Percentiles rank a stretch among this genome's conserved stretches.
Conservation (phyloP, 2,329 filamentous ascomycete genomes). For the Diaporthe humulicola region DNA sequence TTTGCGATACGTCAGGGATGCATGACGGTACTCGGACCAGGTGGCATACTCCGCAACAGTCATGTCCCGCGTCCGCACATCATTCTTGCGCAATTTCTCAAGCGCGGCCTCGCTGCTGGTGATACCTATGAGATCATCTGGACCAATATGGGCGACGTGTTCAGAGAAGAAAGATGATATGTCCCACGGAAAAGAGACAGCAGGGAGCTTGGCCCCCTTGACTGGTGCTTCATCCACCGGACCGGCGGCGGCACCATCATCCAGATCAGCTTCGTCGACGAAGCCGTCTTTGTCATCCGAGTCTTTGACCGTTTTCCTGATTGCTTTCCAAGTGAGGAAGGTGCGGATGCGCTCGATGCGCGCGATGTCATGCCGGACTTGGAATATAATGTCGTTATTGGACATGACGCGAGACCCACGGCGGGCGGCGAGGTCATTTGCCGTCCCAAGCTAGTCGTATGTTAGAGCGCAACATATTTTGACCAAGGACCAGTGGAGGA, state of each 20-base stretch:
- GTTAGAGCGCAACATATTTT: neutral
- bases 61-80: slow-evolving; percentile 98
- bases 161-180: neutral
- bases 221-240: slow-evolving; percentile 76
- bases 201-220: neutral
- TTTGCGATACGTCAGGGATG: slow-evolving; percentile 98
- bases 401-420: slow-evolving; percentile 93
- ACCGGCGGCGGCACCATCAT: slow-evolving; percentile 67
- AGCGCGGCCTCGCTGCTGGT: slow-evolving; percentile 94
- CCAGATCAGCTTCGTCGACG: slow-evolving; percentile 80
- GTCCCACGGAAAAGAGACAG: neutral
- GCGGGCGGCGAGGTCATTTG: slow-evolving; percentile 80
- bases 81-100: slow-evolving; percentile 91
- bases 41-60: slow-evolving; percentile 98
- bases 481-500: no score
- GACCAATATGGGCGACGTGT: neutral
- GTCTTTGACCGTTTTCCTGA: slow-evolving; percentile 97
- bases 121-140: neutral
- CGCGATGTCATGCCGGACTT: slow-evolving; percentile 95
- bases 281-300: slow-evolving; percentile 87
- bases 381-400: slow-evolving; percentile 93
- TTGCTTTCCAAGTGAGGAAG: slow-evolving; percentile 98
- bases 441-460: neutral
- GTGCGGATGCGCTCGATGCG: slow-evolving; percentile 96
- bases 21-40: slow-evolving; percentile 98